These are phyloP conservation scores for Suhomyces maxii DNA, from an alignment of 1,139 yeast species.

Conservation along the genomic window DNA sequence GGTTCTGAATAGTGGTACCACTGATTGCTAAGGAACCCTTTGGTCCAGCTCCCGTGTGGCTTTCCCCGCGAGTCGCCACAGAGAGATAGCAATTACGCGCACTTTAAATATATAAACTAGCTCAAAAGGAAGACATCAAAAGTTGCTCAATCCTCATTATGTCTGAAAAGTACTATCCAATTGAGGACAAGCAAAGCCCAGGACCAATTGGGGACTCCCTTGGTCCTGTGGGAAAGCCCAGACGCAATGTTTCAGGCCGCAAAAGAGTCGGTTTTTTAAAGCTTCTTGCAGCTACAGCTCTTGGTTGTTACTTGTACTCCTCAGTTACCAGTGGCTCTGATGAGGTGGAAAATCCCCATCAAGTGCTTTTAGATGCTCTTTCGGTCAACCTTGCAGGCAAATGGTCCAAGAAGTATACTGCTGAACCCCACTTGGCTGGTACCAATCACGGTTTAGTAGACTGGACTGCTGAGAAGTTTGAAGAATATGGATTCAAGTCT, in stretches of 20 bases:
- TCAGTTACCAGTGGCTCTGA: not conserved
- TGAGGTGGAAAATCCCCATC: slow-evolving; percentile 8
- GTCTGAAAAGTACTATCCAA: slow-evolving; percentile 2
- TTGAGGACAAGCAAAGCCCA: not conserved
- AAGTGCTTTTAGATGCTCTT: slow-evolving; percentile 15
- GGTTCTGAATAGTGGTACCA: no score
- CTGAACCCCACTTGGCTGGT: slow-evolving; percentile 41
- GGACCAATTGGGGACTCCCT: not conserved
- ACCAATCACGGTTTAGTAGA: slow-evolving; percentile 39
- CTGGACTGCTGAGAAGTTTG: slow-evolving; percentile 40
- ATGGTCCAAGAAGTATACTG: slow-evolving; percentile 37
- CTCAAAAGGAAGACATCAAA: no score
- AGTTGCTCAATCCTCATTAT: not conserved
- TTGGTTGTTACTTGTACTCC: not conserved
- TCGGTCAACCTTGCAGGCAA: slow-evolving; percentile 32
- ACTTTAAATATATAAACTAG: no score
- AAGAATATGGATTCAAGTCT: slow-evolving; percentile 50
- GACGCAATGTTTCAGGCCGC: not conserved
- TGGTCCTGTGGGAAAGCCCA: not conserved
- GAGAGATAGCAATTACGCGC: not conserved
- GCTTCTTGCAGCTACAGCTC: not conserved
- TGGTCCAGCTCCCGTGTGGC: not conserved
- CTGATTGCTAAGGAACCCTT: no score
- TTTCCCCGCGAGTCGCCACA: not conserved
- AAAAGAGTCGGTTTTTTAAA: not conserved